These are phyloP conservation scores for Pleurotus tuber-regium DNA, from an alignment of 768 basidiomycete species.

Conservation along the genomic window DNA sequence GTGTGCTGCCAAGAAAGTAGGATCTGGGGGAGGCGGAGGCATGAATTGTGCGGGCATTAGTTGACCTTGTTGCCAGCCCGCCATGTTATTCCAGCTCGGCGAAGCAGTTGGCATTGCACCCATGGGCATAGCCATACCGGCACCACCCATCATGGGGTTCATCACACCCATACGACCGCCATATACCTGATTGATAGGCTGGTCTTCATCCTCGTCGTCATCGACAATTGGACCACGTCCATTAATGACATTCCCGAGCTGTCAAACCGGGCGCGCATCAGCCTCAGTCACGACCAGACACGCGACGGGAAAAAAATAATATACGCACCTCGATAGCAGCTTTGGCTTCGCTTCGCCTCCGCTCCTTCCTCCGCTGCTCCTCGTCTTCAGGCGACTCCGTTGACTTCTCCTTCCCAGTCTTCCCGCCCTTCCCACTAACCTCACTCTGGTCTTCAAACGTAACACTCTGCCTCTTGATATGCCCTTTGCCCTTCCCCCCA, in stretches of 20 bases:
- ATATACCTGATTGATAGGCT: slow-evolving; percentile 42
- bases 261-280: slow-evolving; percentile 10
- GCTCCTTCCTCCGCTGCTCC: slow-evolving; percentile 63
- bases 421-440: slow-evolving; percentile 24
- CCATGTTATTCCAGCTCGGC: slow-evolving; percentile 4
- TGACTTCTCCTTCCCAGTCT: slow-evolving; percentile 26
- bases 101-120: slow-evolving; percentile 19
- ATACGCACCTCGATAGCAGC: slow-evolving; percentile 81
- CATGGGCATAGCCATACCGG: slow-evolving; percentile 33
- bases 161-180: slow-evolving; percentile 39
- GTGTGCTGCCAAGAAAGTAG: slow-evolving; percentile 66
- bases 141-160: slow-evolving; percentile 43
- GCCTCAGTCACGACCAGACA: slow-evolving; percentile 12
- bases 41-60: slow-evolving; percentile 35
- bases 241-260: slow-evolving; percentile 90
- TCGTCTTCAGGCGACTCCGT: slow-evolving; percentile 36
- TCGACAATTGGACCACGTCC: slow-evolving; percentile 64
- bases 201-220: slow-evolving; percentile 47
- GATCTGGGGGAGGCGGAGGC: slow-evolving; percentile 46
- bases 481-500: slow-evolving; percentile 19
- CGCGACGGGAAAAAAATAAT: not conserved
- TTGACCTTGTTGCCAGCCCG: slow-evolving; percentile 37
- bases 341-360: slow-evolving; percentile 79
- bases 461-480: slow-evolving; percentile 60
- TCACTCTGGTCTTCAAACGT: slow-evolving; percentile 59